Conservation (phyloP, 2,329 filamentous ascomycete genomes). For the Orbilia brochopaga region DNA sequence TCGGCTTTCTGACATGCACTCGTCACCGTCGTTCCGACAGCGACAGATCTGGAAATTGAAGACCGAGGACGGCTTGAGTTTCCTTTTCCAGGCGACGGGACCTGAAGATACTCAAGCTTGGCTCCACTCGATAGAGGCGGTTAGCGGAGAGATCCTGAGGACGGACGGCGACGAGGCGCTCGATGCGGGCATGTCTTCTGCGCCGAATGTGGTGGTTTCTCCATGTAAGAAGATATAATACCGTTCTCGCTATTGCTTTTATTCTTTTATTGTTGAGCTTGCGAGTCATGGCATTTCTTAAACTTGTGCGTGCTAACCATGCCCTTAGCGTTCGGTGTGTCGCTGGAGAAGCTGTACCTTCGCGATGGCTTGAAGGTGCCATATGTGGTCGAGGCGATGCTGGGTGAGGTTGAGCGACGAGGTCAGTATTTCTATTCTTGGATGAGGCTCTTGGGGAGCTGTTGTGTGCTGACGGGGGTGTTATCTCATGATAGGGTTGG, state of each 20-base stretch:
- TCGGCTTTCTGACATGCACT: slow-evolving; percentile 52
- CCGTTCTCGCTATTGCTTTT: background rate
- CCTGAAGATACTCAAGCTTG: slow-evolving; percentile 55
- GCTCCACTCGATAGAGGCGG: slow-evolving; percentile 53
- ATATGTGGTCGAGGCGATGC: slow-evolving; percentile 54
- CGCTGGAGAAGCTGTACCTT: slow-evolving; percentile 54
- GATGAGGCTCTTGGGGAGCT: background rate
- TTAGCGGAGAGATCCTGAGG: slow-evolving; percentile 53
- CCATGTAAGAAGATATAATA: slow-evolving; percentile 39
- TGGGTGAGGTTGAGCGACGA: slow-evolving; percentile 55
- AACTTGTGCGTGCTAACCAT: background rate
- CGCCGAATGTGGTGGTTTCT: slow-evolving; percentile 40
- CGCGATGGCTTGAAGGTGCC: slow-evolving; percentile 55
- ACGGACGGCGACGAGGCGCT: slow-evolving; percentile 54
- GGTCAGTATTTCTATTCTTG: slow-evolving; percentile 41
- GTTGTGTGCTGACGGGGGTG: slow-evolving; percentile 24
- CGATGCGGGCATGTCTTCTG: slow-evolving; percentile 49
- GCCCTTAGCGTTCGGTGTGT: slow-evolving; percentile 53
- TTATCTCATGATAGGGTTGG: slow-evolving; percentile 51
- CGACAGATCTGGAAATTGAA: slow-evolving; percentile 55
- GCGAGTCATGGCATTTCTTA: background rate
- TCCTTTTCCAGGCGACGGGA: slow-evolving; percentile 54
- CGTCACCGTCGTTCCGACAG: slow-evolving; percentile 54
- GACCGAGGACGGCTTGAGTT: slow-evolving; percentile 53
- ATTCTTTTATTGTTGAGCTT: background rate